Evolutionary conservation across 805 yeast species (phyloP), one percentile per base, ranked within the genome.

Genomic region (Nakazawaea laoshanensis): DNA sequence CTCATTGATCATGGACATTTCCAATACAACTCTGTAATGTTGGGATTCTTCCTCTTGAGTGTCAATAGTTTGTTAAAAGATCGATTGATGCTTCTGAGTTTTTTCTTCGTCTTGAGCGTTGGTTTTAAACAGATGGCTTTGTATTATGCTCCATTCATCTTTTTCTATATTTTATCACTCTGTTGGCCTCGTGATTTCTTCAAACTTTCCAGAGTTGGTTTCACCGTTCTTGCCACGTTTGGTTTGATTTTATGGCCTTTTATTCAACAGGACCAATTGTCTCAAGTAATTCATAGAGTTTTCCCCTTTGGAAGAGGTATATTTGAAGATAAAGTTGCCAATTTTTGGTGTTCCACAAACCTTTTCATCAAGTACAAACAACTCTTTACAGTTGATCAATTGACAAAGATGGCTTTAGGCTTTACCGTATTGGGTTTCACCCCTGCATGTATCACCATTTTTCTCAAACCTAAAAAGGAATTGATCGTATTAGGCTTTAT

Each of bases 1-100:
- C 64, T 92, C 37, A 77, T 92, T 29, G 99, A 92, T 52, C 96
- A 92, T 55, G 98, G 98, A 5, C 98, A 92, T 57, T 92, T 92
- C 59, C 98, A 94, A 58, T 89, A 76, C 57, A 94, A 92, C 48
- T 73, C 87, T 0, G 94, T 92, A 17, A 89, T 92, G 97, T 68
- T 92, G 22, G 98, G 98, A 0, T 61, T 89, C 12, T 67, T 89
- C 4, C 62, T 86, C 18, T 59, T 75, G 34, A 67, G 94, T 0
- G 59, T 92, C 27, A 72, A 70, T 33, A 77, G 76, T 40, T 61
- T 89, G 23, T 49, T 80, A 20, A 69, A 74, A 37, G 83, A 75
- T 19, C 74, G 75, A 47, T 67, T 74, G 35, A 65, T 77, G 7
- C 43, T 76, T 8, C 89, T 94, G 0, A 76, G 95, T 4, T 54